Base-by-base conservation (phyloP, 2,329 filamentous ascomycete genomes). In the Penicillium sp. region DNA sequence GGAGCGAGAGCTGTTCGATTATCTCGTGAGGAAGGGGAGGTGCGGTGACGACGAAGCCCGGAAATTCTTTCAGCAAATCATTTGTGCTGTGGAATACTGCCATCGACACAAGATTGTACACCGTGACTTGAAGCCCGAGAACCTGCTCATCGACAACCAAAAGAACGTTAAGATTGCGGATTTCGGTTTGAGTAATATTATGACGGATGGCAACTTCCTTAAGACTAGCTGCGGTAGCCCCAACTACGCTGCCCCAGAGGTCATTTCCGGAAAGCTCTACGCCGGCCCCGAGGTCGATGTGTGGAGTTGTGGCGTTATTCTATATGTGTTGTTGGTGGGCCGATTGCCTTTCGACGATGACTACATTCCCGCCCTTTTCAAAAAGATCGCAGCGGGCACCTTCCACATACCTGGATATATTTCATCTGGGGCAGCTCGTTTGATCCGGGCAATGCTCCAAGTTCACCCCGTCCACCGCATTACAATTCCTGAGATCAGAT, bases 111-210 rank as follows among this genome's bases (percentile, higher is more conserved):
- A 97, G 79, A 97, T 99, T 68, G 94, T 97, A 39, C 94, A 99
- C 75, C 88, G 94, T 72, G 94, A 99, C 73, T 78, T 99, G 59
- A 99, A 99, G 75, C 94, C 94, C 10, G 94, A 99, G 79, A 99
- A 99, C 71, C 78, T 99, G 46, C 83, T 99, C 41, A 86, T 99
- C 49, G 94, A 99, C 75, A 90, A 95, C 62, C 88, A 95, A 56
- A 87, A 96, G 69, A 97, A 99, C 68, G 93, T 99, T 76, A 99
- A 99, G 79, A 99, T 99, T 77, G 94, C 94, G 67, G 94, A 99
- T 76, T 99, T 99, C 65, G 94, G 94, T 55, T 81, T 99, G 54
- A 97, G 93, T 79, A 99, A 99, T 72, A 99, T 99, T 77, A 99
- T 99, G 94, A 97, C 94, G 0, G 94, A 99, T 71, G 94, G 94